phyloP scores from a whole-genome alignment of 108 stramenopile genomes.

The Discostella pseudostelligera region DNA sequence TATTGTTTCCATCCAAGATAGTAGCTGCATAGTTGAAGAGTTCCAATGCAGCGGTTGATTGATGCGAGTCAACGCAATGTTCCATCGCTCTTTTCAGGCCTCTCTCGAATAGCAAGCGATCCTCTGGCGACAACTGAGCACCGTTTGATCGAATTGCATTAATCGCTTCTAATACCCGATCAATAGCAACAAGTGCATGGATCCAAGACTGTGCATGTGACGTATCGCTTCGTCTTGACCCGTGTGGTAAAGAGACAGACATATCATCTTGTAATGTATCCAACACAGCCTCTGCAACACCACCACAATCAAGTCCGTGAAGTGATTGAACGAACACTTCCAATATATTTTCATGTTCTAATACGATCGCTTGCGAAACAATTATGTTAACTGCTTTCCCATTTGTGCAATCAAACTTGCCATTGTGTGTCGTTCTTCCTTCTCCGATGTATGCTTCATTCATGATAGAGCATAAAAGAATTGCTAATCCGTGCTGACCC shows the following conservation, averaged over 20 bases:
- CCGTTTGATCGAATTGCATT: constrained; percentile 4
- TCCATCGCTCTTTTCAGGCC: constrained; percentile 39
- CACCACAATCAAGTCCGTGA: constrained; percentile 45
- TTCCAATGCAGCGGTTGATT: constrained; percentile 34
- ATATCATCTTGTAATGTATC: not conserved
- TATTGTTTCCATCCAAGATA: constrained; percentile 9
- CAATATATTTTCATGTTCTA: constrained; percentile 17
- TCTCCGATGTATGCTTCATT: constrained; percentile 14
- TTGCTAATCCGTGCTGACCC: constrained; percentile 59
- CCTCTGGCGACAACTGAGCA: constrained; percentile 2
- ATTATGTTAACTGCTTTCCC: constrained; percentile 7
- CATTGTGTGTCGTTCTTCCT: constrained; percentile 1
- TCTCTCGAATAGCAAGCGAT: constrained; percentile 28
- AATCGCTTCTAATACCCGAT: constrained; percentile 21
- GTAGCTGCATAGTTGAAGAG: constrained; percentile 27
- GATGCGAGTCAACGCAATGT: constrained; percentile 32
- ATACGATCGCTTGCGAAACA: constrained; percentile 8
- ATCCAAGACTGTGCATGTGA: constrained; percentile 28
- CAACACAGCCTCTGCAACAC: constrained; percentile 10
- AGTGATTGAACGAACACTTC: constrained; percentile 49
- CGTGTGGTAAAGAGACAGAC: not conserved
- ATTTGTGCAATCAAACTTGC: constrained; percentile 1
- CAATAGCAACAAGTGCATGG: constrained; percentile 18
- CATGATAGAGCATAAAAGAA: constrained; percentile 44
- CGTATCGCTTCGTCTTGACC: not conserved